phyloP scores from a whole-genome alignment of 257 asterid species.

The Salvia hispanica region DNA sequence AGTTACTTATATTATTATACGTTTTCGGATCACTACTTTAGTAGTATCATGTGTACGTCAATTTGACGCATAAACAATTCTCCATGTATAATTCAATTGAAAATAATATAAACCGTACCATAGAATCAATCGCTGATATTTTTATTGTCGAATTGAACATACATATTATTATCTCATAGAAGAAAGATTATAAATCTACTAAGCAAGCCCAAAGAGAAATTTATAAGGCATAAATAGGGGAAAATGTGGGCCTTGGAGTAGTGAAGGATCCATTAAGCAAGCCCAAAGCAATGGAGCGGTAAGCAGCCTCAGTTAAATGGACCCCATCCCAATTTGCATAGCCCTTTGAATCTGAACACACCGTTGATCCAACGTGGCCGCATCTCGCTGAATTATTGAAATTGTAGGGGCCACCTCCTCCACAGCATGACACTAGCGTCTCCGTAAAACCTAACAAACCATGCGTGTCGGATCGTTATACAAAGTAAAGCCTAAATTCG shows the following conservation, averaged over 20 bases:
- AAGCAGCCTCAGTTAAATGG: constrained; percentile 75
- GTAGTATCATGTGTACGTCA: too few relatives aligned
- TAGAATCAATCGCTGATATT: too few relatives aligned
- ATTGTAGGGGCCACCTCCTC: constrained; percentile 88
- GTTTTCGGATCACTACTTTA: too few relatives aligned
- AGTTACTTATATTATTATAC: too few relatives aligned
- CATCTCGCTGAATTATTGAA: constrained; percentile 77
- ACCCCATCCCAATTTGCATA: constrained; percentile 71
- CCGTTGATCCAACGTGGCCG: constrained; percentile 66
- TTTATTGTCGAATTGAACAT: too few relatives aligned
- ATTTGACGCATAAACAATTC: too few relatives aligned
- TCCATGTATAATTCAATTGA: too few relatives aligned
- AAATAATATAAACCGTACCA: too few relatives aligned
- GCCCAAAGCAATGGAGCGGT: constrained; percentile 54
- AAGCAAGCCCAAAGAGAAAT: background rate
- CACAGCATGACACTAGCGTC: constrained; percentile 63
- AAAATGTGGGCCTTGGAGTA: constrained; percentile 50
- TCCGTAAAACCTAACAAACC: constrained; percentile 47
- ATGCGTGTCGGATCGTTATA: background rate
- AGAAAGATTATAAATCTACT: too few relatives aligned
- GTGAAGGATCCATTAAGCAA: constrained; percentile 55
- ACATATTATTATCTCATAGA: too few relatives aligned
- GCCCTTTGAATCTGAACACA: constrained; percentile 49
- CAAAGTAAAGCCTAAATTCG: too few relatives aligned
- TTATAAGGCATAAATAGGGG: constrained; percentile 40